Percentiles rank a stretch among this genome's conserved stretches.
phyloP scores from a whole-genome alignment of 73 alveolate species.

The Paraurostyla sp. region DNA sequence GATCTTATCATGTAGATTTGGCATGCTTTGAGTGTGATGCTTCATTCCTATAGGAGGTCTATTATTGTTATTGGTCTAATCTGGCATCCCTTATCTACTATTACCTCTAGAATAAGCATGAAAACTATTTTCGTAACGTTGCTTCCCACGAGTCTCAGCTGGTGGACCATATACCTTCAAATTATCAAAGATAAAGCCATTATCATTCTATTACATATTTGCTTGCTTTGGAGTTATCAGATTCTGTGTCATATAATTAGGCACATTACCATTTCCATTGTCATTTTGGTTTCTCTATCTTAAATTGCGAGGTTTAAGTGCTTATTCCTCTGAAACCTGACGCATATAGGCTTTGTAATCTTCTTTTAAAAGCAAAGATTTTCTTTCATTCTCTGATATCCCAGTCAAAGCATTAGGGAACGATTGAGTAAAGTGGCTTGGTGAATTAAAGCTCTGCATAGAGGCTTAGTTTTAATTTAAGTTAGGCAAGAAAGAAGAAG shows the following conservation, averaged over 20 bases:
- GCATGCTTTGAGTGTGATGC: conserved; percentile 31
- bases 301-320: conserved; percentile 11
- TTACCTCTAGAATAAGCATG: conserved; percentile 45
- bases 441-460: background rate
- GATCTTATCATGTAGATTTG: background rate
- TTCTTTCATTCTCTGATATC: conserved; percentile 17
- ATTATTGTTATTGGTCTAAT: background rate
- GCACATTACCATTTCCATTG: background rate
- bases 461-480: background rate
- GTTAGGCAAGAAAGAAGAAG: no score
- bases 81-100: background rate
- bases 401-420: conserved; percentile 5
- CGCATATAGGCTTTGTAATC: conserved; percentile 13
- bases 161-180: conserved; percentile 36
- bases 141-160: background rate
- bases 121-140: conserved; percentile 34
- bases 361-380: background rate
- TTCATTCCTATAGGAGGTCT: background rate
- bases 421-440: background rate
- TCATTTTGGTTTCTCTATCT: background rate
- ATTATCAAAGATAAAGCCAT: conserved; percentile 41
- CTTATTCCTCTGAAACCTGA: background rate
- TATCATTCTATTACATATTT: no score
- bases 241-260: background rate
- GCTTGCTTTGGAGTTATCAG: background rate